Percentiles rank a stretch among this genome's conserved stretches.
Evolutionary conservation across 202 grass and related monocot species (phyloP).

Genomic region (Dendrocalamus latiflorus): DNA sequence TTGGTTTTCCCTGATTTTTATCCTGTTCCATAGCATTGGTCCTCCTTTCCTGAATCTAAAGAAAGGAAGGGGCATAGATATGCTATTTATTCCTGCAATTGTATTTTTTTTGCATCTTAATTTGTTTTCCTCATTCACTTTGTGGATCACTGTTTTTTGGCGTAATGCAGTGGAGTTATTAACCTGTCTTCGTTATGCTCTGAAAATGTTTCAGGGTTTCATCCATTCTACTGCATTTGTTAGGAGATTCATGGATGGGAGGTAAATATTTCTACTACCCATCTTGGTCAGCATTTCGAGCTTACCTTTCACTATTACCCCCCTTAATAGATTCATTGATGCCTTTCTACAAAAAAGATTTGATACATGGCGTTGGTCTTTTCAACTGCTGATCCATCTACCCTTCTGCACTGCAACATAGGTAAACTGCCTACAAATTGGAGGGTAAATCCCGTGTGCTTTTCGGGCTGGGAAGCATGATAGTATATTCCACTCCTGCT

Average conservation of each 20-base stretch:
- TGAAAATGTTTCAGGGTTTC: neutral
- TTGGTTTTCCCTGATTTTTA: neutral
- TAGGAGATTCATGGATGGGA: neutral
- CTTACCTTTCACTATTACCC: neutral
- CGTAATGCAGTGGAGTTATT: slow-evolving; percentile 8
- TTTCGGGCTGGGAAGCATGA: slow-evolving; percentile 9
- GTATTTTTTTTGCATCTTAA: neutral
- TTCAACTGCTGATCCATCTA: neutral
- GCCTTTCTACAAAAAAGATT: neutral
- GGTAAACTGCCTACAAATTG: slow-evolving; percentile 7
- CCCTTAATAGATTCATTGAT: neutral
- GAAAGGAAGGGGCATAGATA: neutral
- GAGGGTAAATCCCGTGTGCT: slow-evolving; percentile 5
- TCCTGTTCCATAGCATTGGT: neutral
- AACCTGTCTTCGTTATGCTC: neutral
- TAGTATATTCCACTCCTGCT: neutral
- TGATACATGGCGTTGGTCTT: neutral
- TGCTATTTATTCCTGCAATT: neutral
- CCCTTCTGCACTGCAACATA: neutral
- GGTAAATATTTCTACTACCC: neutral
- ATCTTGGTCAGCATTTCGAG: neutral
- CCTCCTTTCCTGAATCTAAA: neutral
- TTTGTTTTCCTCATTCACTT: neutral
- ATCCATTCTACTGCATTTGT: neutral
- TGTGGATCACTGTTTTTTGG: neutral